Conservation (phyloP, 2,329 filamentous ascomycete species). For the Fusarium begoniae region DNA sequence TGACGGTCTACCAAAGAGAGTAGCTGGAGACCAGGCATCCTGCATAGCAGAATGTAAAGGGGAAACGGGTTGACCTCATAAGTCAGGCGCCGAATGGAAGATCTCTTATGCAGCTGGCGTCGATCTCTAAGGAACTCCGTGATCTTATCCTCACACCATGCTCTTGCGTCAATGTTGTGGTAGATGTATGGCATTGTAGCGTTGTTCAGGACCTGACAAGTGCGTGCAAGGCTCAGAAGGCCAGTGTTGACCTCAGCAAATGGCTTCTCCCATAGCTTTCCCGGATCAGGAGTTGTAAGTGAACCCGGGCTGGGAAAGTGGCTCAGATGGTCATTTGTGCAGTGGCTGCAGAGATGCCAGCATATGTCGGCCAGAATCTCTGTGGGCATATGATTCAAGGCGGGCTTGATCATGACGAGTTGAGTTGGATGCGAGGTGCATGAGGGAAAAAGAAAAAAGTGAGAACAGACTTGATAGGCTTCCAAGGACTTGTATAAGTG, state of each 20-base stretch:
- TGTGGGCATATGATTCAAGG: background rate
- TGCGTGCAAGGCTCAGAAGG: background rate
- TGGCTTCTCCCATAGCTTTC: background rate
- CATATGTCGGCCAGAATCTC: background rate
- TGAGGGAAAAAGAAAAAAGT: background rate
- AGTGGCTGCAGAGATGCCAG: background rate
- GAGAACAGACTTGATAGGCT: background rate
- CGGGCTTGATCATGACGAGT: background rate
- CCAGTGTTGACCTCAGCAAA: background rate
- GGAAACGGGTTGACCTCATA: accelerated
- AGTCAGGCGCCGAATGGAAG: background rate
- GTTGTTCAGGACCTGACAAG: background rate
- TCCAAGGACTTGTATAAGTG: no score
- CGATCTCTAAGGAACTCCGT: background rate
- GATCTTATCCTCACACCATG: background rate
- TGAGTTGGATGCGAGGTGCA: background rate
- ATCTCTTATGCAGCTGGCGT: background rate
- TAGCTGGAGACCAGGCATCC: background rate
- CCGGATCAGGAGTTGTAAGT: background rate
- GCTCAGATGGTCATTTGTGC: background rate
- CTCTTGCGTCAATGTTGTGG: background rate
- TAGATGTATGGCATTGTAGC: background rate
- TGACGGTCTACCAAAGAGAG: background rate
- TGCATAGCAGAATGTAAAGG: background rate
- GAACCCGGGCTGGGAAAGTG: background rate